Percentiles rank a stretch among this genome's conserved stretches.
phyloP scores from a whole-genome alignment of 78 protist species.

The slime mould (Dictyostelium discoideum) region dicty_2.7 NC_007090.3:2125501-2126000 shows the following conservation, averaged over 20 bases:
- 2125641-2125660: background rate
- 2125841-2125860: background rate
- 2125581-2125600: background rate
- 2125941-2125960: too few relatives aligned
- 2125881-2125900: background rate
- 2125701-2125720: background rate
- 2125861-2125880: background rate
- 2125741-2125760: background rate
- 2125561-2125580: background rate
- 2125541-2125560: background rate
- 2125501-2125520: background rate
- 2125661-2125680: background rate
- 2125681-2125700: background rate
- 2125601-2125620: slow-evolving; percentile 4
- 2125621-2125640: background rate
- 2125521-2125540: background rate
- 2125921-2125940: too few relatives aligned
- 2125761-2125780: background rate
- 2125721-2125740: slow-evolving; percentile 3
- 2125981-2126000: too few relatives aligned
- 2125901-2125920: background rate
- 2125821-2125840: background rate
- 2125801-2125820: background rate
- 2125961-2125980: too few relatives aligned
- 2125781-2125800: background rate